These are phyloP conservation scores for Aspergillus ustus DNA, from an alignment of 2,329 filamentous ascomycete species.

Conservation along the genomic window DNA sequence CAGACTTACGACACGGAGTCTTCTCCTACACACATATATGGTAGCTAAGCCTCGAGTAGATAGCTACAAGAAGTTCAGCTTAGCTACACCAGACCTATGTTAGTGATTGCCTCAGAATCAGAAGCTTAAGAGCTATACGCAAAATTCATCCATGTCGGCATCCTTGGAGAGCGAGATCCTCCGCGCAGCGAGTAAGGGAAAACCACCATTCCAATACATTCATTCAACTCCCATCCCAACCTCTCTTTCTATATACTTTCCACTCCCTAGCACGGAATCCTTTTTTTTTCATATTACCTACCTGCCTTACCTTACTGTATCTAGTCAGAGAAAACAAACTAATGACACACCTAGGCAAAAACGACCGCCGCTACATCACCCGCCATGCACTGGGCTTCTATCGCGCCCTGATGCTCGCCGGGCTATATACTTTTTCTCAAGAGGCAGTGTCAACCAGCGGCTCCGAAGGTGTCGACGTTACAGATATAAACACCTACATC, in stretches of 20 bases:
- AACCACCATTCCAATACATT: not conserved
- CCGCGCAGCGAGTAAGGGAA: constrained; percentile 3
- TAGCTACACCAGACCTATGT: not conserved
- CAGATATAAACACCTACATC: constrained; percentile 1
- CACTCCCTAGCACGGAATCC: no score
- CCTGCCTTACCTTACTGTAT: no score
- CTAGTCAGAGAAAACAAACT: not conserved
- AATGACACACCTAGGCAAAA: constrained; percentile 9
- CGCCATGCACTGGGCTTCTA: constrained; percentile 17
- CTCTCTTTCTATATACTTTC: no score
- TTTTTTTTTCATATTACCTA: not conserved
- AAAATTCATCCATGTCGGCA: not conserved
- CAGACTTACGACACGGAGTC: not conserved
- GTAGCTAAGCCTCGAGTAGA: no score
- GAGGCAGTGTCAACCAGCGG: not conserved
- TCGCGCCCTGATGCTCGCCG: constrained; percentile 4
- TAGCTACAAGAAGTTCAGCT: not conserved
- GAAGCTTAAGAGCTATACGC: not conserved
- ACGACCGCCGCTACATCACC: constrained; percentile 15
- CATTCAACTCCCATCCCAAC: no score
- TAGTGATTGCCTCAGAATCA: not conserved
- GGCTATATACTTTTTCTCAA: constrained; percentile 9
- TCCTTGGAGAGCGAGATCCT: not conserved
- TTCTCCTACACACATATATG: not conserved
- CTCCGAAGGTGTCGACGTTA: not conserved